Conservation (phyloP, 2,329 filamentous ascomycete genomes). For the Hortaea sp. region DNA sequence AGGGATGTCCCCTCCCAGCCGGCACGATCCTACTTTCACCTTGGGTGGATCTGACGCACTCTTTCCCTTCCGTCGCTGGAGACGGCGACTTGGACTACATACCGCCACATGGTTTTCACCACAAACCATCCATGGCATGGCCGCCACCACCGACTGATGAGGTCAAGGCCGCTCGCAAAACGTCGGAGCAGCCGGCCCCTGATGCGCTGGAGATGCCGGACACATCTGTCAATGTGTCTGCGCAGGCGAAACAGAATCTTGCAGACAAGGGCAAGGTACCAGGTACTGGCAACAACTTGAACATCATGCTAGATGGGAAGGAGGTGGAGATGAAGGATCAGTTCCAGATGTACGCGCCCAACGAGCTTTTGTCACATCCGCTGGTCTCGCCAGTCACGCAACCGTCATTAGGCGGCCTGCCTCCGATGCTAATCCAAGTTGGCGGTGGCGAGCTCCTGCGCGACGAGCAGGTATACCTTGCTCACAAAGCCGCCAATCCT, state of each 20-base stretch:
- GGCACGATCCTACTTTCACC: slow-evolving; percentile 86
- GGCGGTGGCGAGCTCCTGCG: slow-evolving; percentile 77
- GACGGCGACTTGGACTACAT: slow-evolving; percentile 77
- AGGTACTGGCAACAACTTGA: slow-evolving; percentile 35
- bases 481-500: slow-evolving; percentile 88
- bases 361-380: slow-evolving; percentile 74
- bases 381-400: slow-evolving; percentile 84
- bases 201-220: slow-evolving; percentile 21
- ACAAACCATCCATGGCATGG: slow-evolving; percentile 84
- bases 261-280: slow-evolving; percentile 13
- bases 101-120: slow-evolving; percentile 75
- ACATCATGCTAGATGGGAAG: slow-evolving; percentile 61
- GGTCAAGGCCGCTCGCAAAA: slow-evolving; percentile 12
- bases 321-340: slow-evolving; percentile 73
- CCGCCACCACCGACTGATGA: slow-evolving; percentile 71
- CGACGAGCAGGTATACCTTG: slow-evolving; percentile 90
- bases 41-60: slow-evolving; percentile 93
- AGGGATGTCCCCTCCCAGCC: slow-evolving; percentile 72
- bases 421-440: slow-evolving; percentile 74
- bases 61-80: slow-evolving; percentile 77
- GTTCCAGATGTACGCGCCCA: slow-evolving; percentile 80
- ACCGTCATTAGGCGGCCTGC: slow-evolving; percentile 78
- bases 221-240: slow-evolving; percentile 2
- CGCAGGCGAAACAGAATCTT: slow-evolving; percentile 1
- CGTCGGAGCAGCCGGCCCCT: slow-evolving; percentile 12